A percentile compares a stretch with the other conserved stretches of the same genome.
Evolutionary conservation across 495 filamentous ascomycete species (phyloP).

Genomic region (Trichoderma reesei): DNA sequence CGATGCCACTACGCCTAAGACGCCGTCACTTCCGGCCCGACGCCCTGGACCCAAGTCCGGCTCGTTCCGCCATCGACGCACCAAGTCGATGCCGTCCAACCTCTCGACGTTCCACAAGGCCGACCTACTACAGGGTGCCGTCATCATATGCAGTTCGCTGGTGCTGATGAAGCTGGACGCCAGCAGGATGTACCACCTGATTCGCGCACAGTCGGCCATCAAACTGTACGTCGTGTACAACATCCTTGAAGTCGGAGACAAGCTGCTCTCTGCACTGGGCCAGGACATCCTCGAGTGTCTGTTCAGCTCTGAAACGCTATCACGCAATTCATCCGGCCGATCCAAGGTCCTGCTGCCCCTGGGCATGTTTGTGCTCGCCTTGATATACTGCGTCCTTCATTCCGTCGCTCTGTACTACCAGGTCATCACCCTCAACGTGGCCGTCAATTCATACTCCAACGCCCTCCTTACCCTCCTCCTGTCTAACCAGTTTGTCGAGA

Average conservation of each 20-base stretch:
- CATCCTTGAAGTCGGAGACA: slow-evolving; percentile 80
- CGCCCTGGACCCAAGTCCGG: slow-evolving; percentile 17
- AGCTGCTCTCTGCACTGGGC: slow-evolving; percentile 78
- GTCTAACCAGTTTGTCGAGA: slow-evolving; percentile 96
- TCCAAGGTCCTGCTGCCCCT: slow-evolving; percentile 88
- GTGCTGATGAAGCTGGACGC: slow-evolving; percentile 89
- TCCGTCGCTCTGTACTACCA: slow-evolving; percentile 87
- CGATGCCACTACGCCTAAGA: slow-evolving; percentile 8
- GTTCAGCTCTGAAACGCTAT: slow-evolving; percentile 84
- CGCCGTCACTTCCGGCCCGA: not conserved
- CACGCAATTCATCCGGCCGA: slow-evolving; percentile 74
- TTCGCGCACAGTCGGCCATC: slow-evolving; percentile 90
- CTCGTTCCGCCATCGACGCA: slow-evolving; percentile 55
- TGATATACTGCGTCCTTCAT: slow-evolving; percentile 81
- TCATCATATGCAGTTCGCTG: slow-evolving; percentile 75
- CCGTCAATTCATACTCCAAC: slow-evolving; percentile 98
- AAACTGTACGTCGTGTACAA: slow-evolving; percentile 99
- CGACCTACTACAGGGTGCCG: slow-evolving; percentile 79
- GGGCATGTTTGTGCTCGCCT: slow-evolving; percentile 78
- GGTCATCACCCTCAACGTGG: slow-evolving; percentile 94
- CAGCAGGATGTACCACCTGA: slow-evolving; percentile 96
- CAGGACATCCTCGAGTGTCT: slow-evolving; percentile 96
- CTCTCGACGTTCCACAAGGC: slow-evolving; percentile 85
- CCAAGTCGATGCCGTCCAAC: slow-evolving; percentile 74
- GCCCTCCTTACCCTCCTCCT: slow-evolving; percentile 83